These are phyloP conservation scores for Graphilbum fragrans DNA, from an alignment of 2,329 filamentous ascomycete genomes.

Conservation along the genomic window DNA sequence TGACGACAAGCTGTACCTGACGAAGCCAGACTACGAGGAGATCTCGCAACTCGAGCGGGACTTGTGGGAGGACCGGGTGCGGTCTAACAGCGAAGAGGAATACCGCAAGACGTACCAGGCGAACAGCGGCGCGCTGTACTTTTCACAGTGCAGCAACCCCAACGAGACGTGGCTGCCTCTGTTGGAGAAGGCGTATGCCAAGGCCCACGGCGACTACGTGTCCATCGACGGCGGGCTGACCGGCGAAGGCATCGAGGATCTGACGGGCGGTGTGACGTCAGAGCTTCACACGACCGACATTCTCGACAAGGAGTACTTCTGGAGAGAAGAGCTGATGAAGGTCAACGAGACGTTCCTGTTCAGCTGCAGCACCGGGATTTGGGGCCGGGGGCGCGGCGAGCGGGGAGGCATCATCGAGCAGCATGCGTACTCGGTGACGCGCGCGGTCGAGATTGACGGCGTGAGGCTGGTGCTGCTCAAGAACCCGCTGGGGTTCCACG, in stretches of 20 bases:
- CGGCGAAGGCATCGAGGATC: constrained; percentile 35
- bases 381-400: constrained; percentile 49
- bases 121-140: constrained; percentile 57
- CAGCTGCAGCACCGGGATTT: constrained; percentile 53
- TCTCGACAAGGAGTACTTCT: constrained; percentile 69
- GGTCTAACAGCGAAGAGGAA: constrained; percentile 40
- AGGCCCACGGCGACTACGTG: constrained; percentile 61
- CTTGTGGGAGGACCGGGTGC: constrained; percentile 30
- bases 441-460: constrained; percentile 35
- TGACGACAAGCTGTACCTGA: constrained; percentile 45
- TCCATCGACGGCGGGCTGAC: constrained; percentile 58
- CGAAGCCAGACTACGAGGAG: constrained; percentile 50
- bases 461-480: constrained; percentile 36
- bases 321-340: constrained; percentile 67
- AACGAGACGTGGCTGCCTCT: constrained; percentile 67
- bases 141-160: constrained; percentile 53
- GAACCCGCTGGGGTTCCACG: constrained; percentile 50
- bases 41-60: constrained; percentile 34
- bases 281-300: constrained; percentile 59
- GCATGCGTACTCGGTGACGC: constrained; percentile 50
- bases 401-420: constrained; percentile 45
- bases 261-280: constrained; percentile 58
- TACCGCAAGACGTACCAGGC: constrained; percentile 54
- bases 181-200: constrained; percentile 67
- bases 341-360: constrained; percentile 74